Evolutionary conservation across 2,329 filamentous ascomycete species (phyloP), one percentile per base, ranked within the genome.

Genomic region (Penicillium glabrum): DNA sequence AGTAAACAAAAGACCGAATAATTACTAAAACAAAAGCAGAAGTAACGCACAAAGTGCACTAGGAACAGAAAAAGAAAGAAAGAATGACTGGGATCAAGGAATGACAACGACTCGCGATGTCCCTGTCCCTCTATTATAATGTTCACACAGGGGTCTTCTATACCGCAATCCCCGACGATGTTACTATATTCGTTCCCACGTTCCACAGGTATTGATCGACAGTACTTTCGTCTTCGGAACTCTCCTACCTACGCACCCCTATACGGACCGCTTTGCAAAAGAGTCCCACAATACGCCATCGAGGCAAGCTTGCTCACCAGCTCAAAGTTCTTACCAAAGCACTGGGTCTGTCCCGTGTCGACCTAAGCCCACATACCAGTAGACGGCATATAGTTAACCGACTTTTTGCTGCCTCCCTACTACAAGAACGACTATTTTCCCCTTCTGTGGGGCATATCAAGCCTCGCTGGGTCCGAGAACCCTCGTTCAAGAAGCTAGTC

Each of bases 161-260:
- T 41, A 29, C 23, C 26, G 51, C 21, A 5, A 23, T 24, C 6
- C 35, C 37, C 16, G 31, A 53, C 29, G 14, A 23, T 27, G 24
- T 35, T 53, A 44, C 37, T 33, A 44, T 21, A 23, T 24, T 27
- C 21, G 3, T 53, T 27, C 14, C 5, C 47, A 23, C 13, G 23
- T 27, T 14, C 14, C 49, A 46, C 21, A 26, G 21, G 48, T 16
- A 44, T 46, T 39, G 59, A 61, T 61, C 59, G 47, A 51, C 59
- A 59, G 33, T 24, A 35, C 13, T 37, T 29, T 51, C 21, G 23
- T 54, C 46, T 49, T 39, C 39, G 29, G 6, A 23, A 7, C 14
- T 21, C 19, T 23, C 10, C 26, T 7, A 26, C 21, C 23, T n/a
- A 26, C 9, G 23, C 33, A 41, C 35, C 37, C 14, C n/a, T 39